These are phyloP conservation scores for Dichotomopilus funicola DNA, from an alignment of 2,329 filamentous ascomycete species.

Conservation along the genomic window DNA sequence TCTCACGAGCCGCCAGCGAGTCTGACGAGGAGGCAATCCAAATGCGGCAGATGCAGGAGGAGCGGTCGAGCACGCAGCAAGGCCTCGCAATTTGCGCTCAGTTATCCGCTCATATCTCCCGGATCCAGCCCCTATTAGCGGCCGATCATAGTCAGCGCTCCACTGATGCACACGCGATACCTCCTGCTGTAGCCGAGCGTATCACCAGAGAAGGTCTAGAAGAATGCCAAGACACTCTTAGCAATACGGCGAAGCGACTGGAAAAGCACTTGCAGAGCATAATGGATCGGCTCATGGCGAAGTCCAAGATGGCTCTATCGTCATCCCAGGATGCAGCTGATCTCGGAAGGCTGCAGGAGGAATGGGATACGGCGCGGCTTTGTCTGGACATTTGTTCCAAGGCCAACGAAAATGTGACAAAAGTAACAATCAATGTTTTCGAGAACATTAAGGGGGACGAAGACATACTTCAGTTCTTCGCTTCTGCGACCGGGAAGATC, in stretches of 20 bases:
- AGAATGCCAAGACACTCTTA: slow-evolving; percentile 31
- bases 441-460: slow-evolving; percentile 5
- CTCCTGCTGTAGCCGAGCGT: slow-evolving; percentile 22
- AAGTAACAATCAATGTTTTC: slow-evolving; percentile 7
- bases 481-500: slow-evolving; percentile 5
- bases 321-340: slow-evolving; percentile 29
- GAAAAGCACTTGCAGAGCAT: slow-evolving; percentile 6
- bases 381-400: slow-evolving; percentile 10
- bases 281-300: slow-evolving; percentile 27
- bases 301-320: slow-evolving; percentile 25
- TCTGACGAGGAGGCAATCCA: slow-evolving; percentile 25
- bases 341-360: slow-evolving; percentile 29
- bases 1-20: slow-evolving; percentile 14
- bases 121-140: slow-evolving; percentile 18
- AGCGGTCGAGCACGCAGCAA: slow-evolving; percentile 30
- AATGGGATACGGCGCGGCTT: slow-evolving; percentile 28
- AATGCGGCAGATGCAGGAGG: slow-evolving; percentile 27
- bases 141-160: slow-evolving; percentile 5
- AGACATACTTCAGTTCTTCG: slow-evolving; percentile 10
- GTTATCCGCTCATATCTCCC: slow-evolving; percentile 28
- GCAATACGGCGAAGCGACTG: slow-evolving; percentile 16
- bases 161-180: background rate
- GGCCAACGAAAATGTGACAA: slow-evolving; percentile 5
- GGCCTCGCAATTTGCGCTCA: slow-evolving; percentile 31
- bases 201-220: slow-evolving; percentile 29